Percentiles rank a stretch among this genome's conserved stretches.
These are phyloP conservation scores for Acanthamoeba castellanii DNA, from an alignment of 208 protist genomes.

Conservation along the genomic window DNA sequence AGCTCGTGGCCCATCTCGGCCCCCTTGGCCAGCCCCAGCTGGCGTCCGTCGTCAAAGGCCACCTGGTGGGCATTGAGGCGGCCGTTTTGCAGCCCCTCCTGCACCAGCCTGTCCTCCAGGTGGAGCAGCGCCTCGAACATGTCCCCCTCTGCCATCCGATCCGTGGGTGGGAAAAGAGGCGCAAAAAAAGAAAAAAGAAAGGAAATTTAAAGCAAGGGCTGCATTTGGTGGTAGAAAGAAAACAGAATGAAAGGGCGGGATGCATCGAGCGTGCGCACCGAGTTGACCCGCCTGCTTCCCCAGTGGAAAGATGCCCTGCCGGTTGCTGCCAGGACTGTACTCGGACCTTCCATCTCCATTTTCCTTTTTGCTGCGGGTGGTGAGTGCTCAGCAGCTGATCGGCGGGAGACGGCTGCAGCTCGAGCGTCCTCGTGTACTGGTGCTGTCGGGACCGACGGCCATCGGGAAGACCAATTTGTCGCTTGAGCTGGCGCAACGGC, in stretches of 20 bases:
- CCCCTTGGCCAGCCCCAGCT: neutral
- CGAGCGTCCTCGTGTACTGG: constrained; percentile 8
- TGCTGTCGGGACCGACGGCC: constrained; percentile 73
- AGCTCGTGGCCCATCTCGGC: neutral
- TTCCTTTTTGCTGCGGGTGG: neutral
- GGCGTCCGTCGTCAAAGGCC: neutral
- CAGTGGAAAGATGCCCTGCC: no score
- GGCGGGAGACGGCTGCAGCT: neutral
- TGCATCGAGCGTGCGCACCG: no score
- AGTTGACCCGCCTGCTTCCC: no score
- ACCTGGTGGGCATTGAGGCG: neutral
- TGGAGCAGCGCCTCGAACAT: neutral
- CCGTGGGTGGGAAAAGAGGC: no score
- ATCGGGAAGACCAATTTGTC: constrained; percentile 74
- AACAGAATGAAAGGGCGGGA: no score
- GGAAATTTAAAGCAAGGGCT: no score
- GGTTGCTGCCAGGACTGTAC: neutral
- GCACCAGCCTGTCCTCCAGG: neutral
- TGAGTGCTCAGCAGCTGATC: no score
- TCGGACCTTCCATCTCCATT: neutral
- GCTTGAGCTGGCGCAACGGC: constrained; percentile 45
- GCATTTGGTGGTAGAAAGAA: no score
- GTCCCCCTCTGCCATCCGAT: neutral
- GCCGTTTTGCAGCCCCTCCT: neutral
- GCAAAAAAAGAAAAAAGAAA: neutral